Conservation (phyloP, 306 rosid genomes). For the Corylus americana region DNA sequence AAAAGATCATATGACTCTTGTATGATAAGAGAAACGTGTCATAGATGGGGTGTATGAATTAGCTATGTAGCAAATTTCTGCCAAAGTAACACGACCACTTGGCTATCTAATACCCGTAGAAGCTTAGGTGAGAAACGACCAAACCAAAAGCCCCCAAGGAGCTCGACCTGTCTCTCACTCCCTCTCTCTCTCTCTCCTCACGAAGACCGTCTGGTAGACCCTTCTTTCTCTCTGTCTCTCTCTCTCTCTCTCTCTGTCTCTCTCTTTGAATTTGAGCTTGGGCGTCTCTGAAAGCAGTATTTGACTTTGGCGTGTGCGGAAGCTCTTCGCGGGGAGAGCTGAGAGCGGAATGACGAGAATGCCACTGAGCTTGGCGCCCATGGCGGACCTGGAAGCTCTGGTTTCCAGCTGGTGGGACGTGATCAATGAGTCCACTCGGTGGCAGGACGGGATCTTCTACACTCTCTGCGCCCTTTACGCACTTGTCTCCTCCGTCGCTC, state of each 20-base stretch:
- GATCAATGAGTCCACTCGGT: conserved; percentile 46
- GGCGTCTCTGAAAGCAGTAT: conserved; percentile 5
- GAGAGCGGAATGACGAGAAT: conserved; percentile 42
- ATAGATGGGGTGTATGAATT: too few species aligned
- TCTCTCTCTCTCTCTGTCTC: conserved; percentile 8
- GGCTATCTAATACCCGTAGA: conserved; percentile 6
- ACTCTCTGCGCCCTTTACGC: conserved; percentile 75
- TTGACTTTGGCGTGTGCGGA: not conserved
- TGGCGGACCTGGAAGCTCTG: conserved; percentile 31
- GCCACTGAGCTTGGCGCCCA: conserved; percentile 44
- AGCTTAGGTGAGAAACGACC: conserved; percentile 30
- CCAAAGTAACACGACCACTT: not conserved
- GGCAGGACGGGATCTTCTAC: conserved; percentile 69
- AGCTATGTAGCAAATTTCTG: too few species aligned
- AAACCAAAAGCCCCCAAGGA: not conserved
- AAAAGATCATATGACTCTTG: too few species aligned
- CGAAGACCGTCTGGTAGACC: conserved; percentile 28
- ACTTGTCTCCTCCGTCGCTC: conserved; percentile 74
- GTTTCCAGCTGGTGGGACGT: conserved; percentile 61
- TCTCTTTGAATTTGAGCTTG: not conserved
- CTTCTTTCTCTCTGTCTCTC: not conserved
- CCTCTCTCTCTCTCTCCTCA: conserved; percentile 12
- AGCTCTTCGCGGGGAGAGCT: conserved; percentile 11
- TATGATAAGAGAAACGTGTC: too few species aligned
- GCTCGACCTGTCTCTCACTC: not conserved